Evolutionary conservation across 257 asterid species (phyloP).

Genomic region (Petunia axillaris): DNA sequence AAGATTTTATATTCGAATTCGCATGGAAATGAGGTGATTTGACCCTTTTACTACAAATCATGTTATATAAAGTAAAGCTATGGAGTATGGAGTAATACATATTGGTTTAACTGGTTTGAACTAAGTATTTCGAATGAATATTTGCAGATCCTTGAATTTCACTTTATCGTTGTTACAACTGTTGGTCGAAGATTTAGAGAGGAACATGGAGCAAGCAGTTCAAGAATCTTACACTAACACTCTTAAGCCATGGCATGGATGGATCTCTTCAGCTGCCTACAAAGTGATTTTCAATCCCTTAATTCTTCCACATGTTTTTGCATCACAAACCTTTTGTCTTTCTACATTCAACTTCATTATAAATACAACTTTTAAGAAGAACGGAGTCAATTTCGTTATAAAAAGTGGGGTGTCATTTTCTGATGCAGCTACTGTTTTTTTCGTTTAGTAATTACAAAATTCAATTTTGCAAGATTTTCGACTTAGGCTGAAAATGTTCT

Average conservation of each 20-base stretch:
- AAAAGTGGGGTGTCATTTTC: background rate
- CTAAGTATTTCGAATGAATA: background rate
- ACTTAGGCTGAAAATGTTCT: background rate
- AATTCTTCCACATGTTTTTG: too few species aligned
- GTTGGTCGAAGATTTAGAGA: constrained; percentile 62
- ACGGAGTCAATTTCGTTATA: background rate
- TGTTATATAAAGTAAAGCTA: too few species aligned
- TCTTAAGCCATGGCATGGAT: constrained; percentile 95
- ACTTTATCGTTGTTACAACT: constrained; percentile 55
- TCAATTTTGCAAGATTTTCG: background rate
- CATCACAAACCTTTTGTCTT: too few species aligned
- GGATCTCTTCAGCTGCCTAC: constrained; percentile 89
- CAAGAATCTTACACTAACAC: constrained; percentile 67
- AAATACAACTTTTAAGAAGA: background rate
- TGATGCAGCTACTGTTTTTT: background rate
- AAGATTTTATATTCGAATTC: too few species aligned
- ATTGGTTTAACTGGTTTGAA: background rate
- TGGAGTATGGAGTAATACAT: too few species aligned
- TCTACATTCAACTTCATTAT: background rate
- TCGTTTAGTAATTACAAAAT: background rate
- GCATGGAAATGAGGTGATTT: too few species aligned
- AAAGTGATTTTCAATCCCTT: constrained; percentile 40
- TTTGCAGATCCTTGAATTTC: constrained; percentile 77
- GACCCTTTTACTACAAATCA: too few species aligned
- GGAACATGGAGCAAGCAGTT: constrained; percentile 72